Evolutionary conservation across 139 green algal genomes (phyloP).

Genomic region (Limnomonas spitsbergensis): DNA sequence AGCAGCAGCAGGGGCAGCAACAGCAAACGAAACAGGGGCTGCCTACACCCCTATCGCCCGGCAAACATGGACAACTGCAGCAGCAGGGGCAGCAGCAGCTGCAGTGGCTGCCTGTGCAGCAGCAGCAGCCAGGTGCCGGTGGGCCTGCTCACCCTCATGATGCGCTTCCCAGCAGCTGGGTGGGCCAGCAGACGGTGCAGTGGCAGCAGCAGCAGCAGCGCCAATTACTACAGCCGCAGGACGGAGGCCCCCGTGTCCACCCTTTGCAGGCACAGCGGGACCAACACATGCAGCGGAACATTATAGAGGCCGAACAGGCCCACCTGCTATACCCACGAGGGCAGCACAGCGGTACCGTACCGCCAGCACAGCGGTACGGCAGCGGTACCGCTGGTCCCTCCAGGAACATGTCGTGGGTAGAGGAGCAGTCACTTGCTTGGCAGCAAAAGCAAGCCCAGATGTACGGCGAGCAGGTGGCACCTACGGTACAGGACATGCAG

Average conservation of each 20-base stretch:
- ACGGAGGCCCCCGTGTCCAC: background rate
- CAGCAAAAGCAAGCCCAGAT: background rate
- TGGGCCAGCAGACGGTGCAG: background rate
- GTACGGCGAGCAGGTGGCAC: background rate
- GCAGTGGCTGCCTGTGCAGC: background rate
- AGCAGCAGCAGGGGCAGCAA: slow-evolving; percentile 5
- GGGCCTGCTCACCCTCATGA: too few species aligned
- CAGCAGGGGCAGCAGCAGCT: background rate
- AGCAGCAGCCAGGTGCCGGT: background rate
- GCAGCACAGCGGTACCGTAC: too few species aligned
- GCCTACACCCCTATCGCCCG: too few species aligned
- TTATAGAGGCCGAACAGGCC: background rate
- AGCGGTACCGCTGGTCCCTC: background rate
- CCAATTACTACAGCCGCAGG: background rate
- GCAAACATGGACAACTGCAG: background rate
- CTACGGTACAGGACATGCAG: background rate
- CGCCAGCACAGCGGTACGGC: background rate
- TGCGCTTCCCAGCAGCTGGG: background rate
- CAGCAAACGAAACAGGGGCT: too few species aligned
- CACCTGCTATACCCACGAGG: too few species aligned
- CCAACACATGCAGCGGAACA: background rate
- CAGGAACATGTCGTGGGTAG: background rate
- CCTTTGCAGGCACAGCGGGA: background rate
- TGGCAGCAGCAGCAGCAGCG: slow-evolving; percentile 2
- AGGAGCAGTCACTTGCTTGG: background rate